phyloP scores from a whole-genome alignment of 176 grass and related monocot species.

The Triticum turgidum region DNA sequence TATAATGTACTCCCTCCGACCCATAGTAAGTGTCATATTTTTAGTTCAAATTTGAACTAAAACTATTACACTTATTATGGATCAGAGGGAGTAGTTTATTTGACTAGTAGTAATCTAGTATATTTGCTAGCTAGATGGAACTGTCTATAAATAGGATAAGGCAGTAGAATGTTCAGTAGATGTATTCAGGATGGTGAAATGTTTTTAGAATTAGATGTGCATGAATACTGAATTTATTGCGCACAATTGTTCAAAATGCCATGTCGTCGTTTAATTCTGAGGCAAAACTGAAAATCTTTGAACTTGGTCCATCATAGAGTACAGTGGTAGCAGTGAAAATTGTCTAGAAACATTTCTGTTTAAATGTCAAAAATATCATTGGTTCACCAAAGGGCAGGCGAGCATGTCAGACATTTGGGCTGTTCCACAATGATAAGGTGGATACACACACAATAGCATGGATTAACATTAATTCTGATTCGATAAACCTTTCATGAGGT shows the following conservation, averaged over 20 bases:
- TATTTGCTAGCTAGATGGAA: not conserved
- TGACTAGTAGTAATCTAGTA: too few relatives aligned
- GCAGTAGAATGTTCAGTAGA: not conserved
- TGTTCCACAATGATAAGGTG: not conserved
- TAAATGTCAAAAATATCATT: not conserved
- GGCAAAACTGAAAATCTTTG: not conserved
- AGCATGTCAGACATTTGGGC: not conserved
- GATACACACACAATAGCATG: not conserved
- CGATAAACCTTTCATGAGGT: not conserved
- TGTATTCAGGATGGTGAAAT: not conserved
- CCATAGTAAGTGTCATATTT: too few relatives aligned
- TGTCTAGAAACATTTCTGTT: not conserved
- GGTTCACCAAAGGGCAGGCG: not conserved
- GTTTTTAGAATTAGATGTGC: not conserved
- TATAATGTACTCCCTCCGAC: not conserved
- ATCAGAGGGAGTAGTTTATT: too few relatives aligned
- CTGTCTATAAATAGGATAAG: not conserved
- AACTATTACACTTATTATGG: too few relatives aligned
- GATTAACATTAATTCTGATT: not conserved
- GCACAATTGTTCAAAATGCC: not conserved
- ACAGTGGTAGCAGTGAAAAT: not conserved
- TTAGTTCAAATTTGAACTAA: too few relatives aligned
- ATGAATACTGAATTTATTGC: not conserved
- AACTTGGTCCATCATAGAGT: not conserved
- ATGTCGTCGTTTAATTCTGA: not conserved